Conservation (phyloP, 441 rosid species). For the Arabidopsis lyrata region DNA sequence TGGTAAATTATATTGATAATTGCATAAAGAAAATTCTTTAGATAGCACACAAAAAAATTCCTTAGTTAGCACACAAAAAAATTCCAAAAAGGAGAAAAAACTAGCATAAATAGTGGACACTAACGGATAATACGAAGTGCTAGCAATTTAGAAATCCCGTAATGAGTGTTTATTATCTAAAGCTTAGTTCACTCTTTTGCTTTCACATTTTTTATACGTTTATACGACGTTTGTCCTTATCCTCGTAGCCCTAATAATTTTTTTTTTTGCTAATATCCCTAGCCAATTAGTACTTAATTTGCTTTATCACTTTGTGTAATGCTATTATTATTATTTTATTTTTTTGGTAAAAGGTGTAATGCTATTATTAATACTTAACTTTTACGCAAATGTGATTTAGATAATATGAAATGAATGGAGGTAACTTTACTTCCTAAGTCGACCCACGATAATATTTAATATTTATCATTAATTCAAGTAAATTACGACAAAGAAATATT, state of each 20-base stretch:
- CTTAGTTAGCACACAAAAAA: too few relatives aligned
- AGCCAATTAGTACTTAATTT: conserved; percentile 4
- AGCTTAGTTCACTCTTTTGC: conserved; percentile 13
- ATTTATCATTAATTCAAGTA: conserved; percentile 9
- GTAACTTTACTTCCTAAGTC: conserved; percentile 10
- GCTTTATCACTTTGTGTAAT: conserved; percentile 18
- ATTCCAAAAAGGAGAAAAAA: too few relatives aligned
- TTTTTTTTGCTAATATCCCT: background rate
- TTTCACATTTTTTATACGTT: conserved; percentile 3
- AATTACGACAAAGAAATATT: conserved; percentile 7
- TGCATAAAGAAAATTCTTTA: background rate
- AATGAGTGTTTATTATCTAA: conserved; percentile 1
- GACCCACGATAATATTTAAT: conserved; percentile 8
- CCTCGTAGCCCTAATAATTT: conserved; percentile 1
- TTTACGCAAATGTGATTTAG: conserved; percentile 30
- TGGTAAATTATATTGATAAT: too few relatives aligned
- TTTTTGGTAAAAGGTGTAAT: too few relatives aligned
- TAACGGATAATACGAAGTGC: conserved; percentile 3
- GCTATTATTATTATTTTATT: too few relatives aligned
- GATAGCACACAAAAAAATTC: too few relatives aligned
- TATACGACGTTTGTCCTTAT: conserved; percentile 41
- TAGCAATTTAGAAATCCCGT: background rate
- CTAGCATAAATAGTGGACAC: background rate
- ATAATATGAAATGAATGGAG: conserved; percentile 28
- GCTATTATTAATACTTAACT: conserved; percentile 15